Percentiles rank a stretch among this genome's conserved stretches.
These are phyloP conservation scores for Trypanosoma mega DNA, from an alignment of 208 protist species.

Conservation along the genomic window DNA sequence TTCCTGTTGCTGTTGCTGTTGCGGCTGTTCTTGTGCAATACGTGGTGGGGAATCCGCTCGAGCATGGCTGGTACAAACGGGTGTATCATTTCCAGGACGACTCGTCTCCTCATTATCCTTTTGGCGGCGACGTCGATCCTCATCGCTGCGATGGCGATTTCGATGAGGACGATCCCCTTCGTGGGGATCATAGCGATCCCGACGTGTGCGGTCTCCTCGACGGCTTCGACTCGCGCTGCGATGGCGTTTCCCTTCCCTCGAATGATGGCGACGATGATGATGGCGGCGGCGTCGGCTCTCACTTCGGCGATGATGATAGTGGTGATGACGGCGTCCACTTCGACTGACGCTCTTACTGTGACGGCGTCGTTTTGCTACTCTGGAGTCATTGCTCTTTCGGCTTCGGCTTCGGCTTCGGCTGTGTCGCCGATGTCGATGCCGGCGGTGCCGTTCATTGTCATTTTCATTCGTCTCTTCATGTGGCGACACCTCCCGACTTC, in stretches of 20 bases:
- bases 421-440: not conserved
- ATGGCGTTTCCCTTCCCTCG: conserved; percentile 4
- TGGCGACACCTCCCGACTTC: not conserved
- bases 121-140: not conserved
- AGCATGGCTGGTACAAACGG: no score
- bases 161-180: not conserved
- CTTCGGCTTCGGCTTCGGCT: not conserved
- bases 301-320: conserved; percentile 14
- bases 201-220: conserved; percentile 2
- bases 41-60: no score
- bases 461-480: conserved; percentile 11
- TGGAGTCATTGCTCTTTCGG: not conserved
- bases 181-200: conserved; percentile 1
- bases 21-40: no score
- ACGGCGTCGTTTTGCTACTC: not conserved
- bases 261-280: not conserved
- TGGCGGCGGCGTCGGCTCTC: not conserved
- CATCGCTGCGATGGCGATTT: not conserved
- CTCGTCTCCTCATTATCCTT: not conserved
- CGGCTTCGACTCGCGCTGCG: conserved; percentile 11
- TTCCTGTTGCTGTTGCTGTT: no score
- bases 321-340: not conserved
- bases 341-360: not conserved
- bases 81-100: no score
- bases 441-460: conserved; percentile 4